A percentile compares a stretch with the other conserved stretches of the same genome.
These are phyloP conservation scores for Filosporella fistucella DNA, from an alignment of 495 filamentous ascomycete genomes.

Conservation along the genomic window DNA sequence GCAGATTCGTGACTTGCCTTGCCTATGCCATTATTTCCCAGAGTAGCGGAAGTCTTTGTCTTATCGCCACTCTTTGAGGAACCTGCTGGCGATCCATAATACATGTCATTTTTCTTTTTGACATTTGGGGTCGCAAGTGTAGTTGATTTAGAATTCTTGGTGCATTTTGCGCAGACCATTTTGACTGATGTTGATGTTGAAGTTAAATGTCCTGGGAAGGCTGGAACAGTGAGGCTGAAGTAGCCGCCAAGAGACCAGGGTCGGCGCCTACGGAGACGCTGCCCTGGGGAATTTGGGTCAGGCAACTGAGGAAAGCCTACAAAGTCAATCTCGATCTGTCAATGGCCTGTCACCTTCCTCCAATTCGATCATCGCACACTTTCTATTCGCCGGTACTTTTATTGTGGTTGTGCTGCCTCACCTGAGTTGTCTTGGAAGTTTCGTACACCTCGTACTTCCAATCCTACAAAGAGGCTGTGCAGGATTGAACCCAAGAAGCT, in stretches of 20 bases:
- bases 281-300: too few relatives aligned
- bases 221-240: slow-evolving; percentile 11
- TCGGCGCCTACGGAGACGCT: too few relatives aligned
- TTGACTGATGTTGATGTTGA: slow-evolving; percentile 12
- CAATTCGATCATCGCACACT: too few relatives aligned
- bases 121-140: slow-evolving; percentile 64
- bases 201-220: neutral
- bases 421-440: neutral
- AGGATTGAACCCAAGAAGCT: neutral
- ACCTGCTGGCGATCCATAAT: slow-evolving; percentile 56
- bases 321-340: too few relatives aligned
- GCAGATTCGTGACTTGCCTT: slow-evolving; percentile 37
- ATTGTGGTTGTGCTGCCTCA: too few relatives aligned
- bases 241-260: too few relatives aligned
- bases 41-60: slow-evolving; percentile 41
- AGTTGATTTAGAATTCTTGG: slow-evolving; percentile 56
- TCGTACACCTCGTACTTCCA: slow-evolving; percentile 15
- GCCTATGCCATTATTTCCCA: slow-evolving; percentile 49
- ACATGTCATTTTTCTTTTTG: slow-evolving; percentile 69
- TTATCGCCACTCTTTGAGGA: slow-evolving; percentile 31
- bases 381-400: too few relatives aligned
- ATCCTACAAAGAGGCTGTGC: slow-evolving; percentile 33
- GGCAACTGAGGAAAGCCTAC: too few relatives aligned
- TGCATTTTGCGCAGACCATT: slow-evolving; percentile 70
- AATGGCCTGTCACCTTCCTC: too few relatives aligned